Conservation (phyloP, 768 basidiomycete genomes). For the Mrakia gelida region DNA sequence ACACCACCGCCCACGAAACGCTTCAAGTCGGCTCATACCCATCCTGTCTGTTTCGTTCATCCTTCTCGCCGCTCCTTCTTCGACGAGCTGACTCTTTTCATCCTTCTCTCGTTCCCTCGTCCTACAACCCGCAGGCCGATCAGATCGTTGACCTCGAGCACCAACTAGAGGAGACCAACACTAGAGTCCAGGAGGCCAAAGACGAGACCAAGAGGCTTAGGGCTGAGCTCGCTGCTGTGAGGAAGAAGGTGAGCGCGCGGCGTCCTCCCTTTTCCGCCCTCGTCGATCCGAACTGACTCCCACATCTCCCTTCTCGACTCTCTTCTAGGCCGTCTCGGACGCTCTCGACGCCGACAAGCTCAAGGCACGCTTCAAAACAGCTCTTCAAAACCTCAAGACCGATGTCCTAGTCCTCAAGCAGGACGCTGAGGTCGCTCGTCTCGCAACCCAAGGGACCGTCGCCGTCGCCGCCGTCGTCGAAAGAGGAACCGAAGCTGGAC, state of each 20-base stretch:
- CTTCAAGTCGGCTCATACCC: background rate
- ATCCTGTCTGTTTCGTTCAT: background rate
- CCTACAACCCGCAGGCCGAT: background rate
- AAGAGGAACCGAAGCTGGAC: background rate
- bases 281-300: background rate
- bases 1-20: background rate
- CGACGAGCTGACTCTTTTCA: background rate
- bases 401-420: background rate
- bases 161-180: background rate
- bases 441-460: background rate
- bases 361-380: background rate
- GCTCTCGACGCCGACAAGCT: background rate
- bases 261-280: background rate
- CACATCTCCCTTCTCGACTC: background rate
- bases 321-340: background rate
- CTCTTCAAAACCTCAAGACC: background rate
- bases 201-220: background rate
- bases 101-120: background rate
- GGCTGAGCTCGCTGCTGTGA: background rate
- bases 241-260: background rate
- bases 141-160: background rate
- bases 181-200: background rate
- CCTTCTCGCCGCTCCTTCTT: background rate
- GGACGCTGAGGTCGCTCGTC: conserved; percentile 2
- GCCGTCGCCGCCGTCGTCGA: background rate